Evolutionary conservation across 805 yeast genomes (phyloP).

Genomic region (Candida takata): DNA sequence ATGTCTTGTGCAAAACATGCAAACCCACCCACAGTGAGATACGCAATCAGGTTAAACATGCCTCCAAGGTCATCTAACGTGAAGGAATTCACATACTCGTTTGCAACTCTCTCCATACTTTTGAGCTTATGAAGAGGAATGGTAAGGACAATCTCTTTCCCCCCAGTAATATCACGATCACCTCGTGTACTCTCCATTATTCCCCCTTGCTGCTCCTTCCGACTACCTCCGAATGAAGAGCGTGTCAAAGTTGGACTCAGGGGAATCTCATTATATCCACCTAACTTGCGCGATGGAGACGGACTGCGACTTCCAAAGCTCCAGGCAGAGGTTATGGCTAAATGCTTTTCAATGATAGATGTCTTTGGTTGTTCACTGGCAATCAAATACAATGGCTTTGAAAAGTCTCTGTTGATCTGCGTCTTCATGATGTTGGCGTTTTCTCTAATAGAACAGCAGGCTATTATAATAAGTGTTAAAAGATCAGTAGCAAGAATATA

Average conservation of each 20-base stretch:
- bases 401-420: no score
- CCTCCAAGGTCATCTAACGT: conserved; percentile 4
- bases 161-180: not conserved
- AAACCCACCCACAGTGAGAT: conserved; percentile 6
- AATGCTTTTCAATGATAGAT: conserved; percentile 19
- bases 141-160: conserved; percentile 2
- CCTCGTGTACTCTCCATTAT: no score
- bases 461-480: no score
- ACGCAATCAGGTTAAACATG: conserved; percentile 6
- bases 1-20: conserved; percentile 12
- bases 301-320: not conserved
- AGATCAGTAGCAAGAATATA: no score
- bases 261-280: not conserved
- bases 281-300: not conserved
- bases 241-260: not conserved
- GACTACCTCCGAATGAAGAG: not conserved
- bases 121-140: conserved; percentile 13
- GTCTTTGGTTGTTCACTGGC: conserved; percentile 10
- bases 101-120: not conserved
- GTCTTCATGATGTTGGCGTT: no score
- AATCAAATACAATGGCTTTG: conserved; percentile 11
- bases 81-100: conserved; percentile 4
- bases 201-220: not conserved
- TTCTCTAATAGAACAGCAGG: no score
- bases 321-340: conserved; percentile 1